Evolutionary conservation across 441 rosid genomes (phyloP), one percentile per base, ranked within the genome.

Genomic region (Croton setiger): DNA sequence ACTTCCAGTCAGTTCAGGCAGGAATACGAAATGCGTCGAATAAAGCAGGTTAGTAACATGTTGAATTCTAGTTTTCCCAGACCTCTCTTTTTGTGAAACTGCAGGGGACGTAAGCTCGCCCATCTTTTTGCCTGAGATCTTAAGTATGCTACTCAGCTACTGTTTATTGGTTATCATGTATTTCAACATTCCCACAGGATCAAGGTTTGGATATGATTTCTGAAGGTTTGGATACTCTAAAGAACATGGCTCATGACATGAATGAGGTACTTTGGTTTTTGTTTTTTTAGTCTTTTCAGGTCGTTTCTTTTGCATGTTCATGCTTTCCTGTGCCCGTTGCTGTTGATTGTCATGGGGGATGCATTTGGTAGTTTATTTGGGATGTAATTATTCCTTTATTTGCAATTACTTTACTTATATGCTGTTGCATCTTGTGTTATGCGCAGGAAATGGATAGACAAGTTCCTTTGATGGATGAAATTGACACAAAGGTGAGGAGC

Each of bases 381-480:
- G 41, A 5, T 39, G 52, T 68, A 59, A 39, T 57, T 63, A 14
- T 66, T 70, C 39, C 56, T 60, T 72, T 33, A 20, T 63, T 37
- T 51, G 43, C 69, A n/a, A 35, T 39, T 66, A 59, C 2, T 4
- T 5, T 31, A 5, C 43, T 7, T 59, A 18, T 59, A 35, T 52
- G 43, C 72, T 33, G 69, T 64, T 54, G 47, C 36, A 23, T 66
- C 17, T 17, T 72, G 6, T 79, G 78, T 80, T 11, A 15, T 73
- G n/a, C 78, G 81, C 88, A 92, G 99, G 98, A 92, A 74, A 6
- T 90, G 68, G 97, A 92, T 75, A 83, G 94, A 69, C 98, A 95
- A 78, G 96, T 90, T 75, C 98, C 98, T 66, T 73, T 95, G 84
- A 86, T 89, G 97, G 99, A 95, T 77, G 97, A 95, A 84, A 92